phyloP scores from a whole-genome alignment of 2,329 filamentous ascomycete species.

The Epichloe gansuensis region DNA sequence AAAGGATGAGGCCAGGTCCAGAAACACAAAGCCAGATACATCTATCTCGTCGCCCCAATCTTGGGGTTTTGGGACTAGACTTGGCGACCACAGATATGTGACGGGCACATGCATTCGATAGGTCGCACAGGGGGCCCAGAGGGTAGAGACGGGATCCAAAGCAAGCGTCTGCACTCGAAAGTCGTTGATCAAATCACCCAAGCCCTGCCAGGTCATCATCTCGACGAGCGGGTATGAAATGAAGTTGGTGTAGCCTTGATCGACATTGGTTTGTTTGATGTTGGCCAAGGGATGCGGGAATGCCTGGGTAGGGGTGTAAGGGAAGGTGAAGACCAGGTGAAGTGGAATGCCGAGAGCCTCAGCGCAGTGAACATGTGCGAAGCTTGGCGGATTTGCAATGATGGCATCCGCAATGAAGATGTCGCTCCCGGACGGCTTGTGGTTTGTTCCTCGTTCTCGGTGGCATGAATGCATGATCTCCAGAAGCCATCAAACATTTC shows the following conservation, averaged over 20 bases:
- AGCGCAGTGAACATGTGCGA: conserved; percentile 69
- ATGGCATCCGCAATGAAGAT: conserved; percentile 67
- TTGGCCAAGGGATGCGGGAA: conserved; percentile 71
- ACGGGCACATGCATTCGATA: conserved; percentile 64
- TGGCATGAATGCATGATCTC: conserved; percentile 63
- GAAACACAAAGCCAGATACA: conserved; percentile 67
- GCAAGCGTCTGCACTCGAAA: conserved; percentile 58
- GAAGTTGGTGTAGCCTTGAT: conserved; percentile 64
- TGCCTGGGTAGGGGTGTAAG: conserved; percentile 61
- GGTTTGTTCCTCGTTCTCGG: conserved; percentile 47
- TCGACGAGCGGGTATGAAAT: conserved; percentile 72
- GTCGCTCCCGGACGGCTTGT: conserved; percentile 43
- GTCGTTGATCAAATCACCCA: conserved; percentile 66
- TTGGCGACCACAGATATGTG: conserved; percentile 61
- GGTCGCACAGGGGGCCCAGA: conserved; percentile 65
- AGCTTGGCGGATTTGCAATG: conserved; percentile 71
- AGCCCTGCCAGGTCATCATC: conserved; percentile 84
- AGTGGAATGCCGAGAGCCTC: conserved; percentile 67
- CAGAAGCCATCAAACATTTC: conserved; percentile 79
- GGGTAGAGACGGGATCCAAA: conserved; percentile 60
- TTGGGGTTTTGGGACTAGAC: conserved; percentile 51
- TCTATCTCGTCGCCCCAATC: conserved; percentile 62
- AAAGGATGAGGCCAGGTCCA: conserved; percentile 53
- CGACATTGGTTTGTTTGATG: conserved; percentile 60
- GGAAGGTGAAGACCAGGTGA: conserved; percentile 83